Evolutionary conservation across 1,284 basidiomycete species (phyloP).

Genomic region (Serendipita sp.): DNA sequence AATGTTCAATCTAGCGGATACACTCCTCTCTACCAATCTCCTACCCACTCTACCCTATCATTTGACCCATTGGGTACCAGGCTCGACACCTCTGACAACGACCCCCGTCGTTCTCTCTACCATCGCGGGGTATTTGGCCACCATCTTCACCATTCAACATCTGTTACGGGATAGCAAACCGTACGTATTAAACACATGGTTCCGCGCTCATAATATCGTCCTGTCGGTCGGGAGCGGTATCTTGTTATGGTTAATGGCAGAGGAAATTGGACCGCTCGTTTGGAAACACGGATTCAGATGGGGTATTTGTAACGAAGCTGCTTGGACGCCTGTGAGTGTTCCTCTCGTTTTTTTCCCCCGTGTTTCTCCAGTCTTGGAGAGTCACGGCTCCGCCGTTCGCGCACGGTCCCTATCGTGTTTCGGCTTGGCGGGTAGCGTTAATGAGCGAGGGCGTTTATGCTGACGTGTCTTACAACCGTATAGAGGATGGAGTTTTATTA

Average conservation of each 20-base stretch:
- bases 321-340: conserved; percentile 71
- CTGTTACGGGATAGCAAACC: conserved; percentile 30
- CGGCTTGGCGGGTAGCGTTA: too few species aligned
- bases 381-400: too few species aligned
- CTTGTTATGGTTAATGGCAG: conserved; percentile 74
- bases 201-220: conserved; percentile 70
- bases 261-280: conserved; percentile 73
- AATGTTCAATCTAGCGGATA: conserved; percentile 40
- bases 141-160: conserved; percentile 38
- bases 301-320: conserved; percentile 60
- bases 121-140: conserved; percentile 31
- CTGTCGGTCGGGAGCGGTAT: conserved; percentile 72
- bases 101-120: conserved; percentile 27
- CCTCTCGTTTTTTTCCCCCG: conserved; percentile 7
- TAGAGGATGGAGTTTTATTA: conserved; percentile 85
- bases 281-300: conserved; percentile 58
- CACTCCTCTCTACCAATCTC: conserved; percentile 30
- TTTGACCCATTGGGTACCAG: conserved; percentile 16
- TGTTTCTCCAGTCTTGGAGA: too few species aligned
- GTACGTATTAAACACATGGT: conserved; percentile 34
- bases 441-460: background rate
- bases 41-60: conserved; percentile 11
- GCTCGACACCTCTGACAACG: conserved; percentile 27
- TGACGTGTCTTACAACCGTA: background rate
- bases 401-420: too few species aligned